Conservation (phyloP, 2,329 filamentous ascomycete species). For the Cladophialophora exuberans region DNA sequence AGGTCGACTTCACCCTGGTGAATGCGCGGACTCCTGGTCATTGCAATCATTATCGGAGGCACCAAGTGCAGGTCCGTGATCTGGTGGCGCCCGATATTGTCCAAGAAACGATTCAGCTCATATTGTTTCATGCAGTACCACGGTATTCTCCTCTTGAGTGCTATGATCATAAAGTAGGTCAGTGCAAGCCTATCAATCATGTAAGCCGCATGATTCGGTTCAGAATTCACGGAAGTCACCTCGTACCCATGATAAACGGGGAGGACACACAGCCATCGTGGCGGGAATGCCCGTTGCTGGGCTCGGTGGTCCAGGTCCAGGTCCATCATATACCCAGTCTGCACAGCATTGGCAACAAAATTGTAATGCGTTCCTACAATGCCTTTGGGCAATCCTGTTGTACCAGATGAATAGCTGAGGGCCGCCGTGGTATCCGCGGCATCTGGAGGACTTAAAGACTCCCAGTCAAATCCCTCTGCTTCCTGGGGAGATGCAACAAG, state of each 20-base stretch:
- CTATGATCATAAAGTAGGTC: too few relatives aligned
- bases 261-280: conserved; percentile 7
- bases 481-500: conserved; percentile 49
- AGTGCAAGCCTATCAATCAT: too few relatives aligned
- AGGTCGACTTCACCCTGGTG: conserved; percentile 71
- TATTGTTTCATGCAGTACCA: conserved; percentile 57
- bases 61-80: conserved; percentile 55
- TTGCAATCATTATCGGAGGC: conserved; percentile 48
- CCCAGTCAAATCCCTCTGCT: conserved; percentile 44
- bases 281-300: too few relatives aligned
- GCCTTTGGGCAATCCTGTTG: conserved; percentile 57
- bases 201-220: too few relatives aligned
- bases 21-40: conserved; percentile 43
- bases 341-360: conserved; percentile 49
- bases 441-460: too few relatives aligned
- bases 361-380: conserved; percentile 55
- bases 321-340: conserved; percentile 12
- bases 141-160: conserved; percentile 74
- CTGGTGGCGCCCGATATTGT: conserved; percentile 43
- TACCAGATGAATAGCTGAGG: conserved; percentile 57
- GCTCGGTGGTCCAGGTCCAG: conserved; percentile 1
- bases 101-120: conserved; percentile 41
- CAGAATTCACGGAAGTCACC: too few relatives aligned
- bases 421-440: too few relatives aligned
- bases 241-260: conserved; percentile 22